A percentile compares a stretch with the other conserved stretches of the same genome.
Evolutionary conservation across 2,329 filamentous ascomycete species (phyloP).

Genomic region (Sporothrix euskadiensis): DNA sequence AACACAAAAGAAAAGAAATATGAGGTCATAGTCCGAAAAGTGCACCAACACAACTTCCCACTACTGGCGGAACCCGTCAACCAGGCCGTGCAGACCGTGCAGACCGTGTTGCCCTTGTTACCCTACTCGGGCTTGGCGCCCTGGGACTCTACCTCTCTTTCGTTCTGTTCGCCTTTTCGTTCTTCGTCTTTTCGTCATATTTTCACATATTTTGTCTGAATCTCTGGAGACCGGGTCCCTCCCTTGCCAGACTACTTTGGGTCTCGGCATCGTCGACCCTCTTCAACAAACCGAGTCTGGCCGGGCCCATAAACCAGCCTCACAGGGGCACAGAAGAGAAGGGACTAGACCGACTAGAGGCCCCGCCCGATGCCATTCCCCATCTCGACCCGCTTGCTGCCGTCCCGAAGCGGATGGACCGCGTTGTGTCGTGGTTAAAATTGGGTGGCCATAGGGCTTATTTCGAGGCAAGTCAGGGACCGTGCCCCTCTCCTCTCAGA

Average conservation of each 20-base stretch:
- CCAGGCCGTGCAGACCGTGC: neutral
- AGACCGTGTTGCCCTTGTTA: neutral
- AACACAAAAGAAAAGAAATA: neutral
- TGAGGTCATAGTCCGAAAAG: neutral
- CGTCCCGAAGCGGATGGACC: conserved; percentile 7
- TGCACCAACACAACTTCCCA: neutral
- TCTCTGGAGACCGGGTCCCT: neutral
- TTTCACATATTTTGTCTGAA: neutral
- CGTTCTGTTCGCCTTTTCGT: no score
- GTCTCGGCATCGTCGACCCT: neutral
- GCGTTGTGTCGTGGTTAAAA: neutral
- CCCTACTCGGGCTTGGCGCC: neutral
- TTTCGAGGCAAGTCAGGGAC: neutral
- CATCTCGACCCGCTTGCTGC: neutral
- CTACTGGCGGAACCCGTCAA: neutral
- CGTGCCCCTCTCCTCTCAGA: neutral
- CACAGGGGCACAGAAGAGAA: neutral
- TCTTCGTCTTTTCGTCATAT: neutral
- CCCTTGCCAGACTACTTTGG: no score
- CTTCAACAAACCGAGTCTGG: neutral
- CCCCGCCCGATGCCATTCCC: neutral
- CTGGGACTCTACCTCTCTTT: neutral
- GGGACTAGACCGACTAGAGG: neutral
- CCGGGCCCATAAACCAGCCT: neutral
- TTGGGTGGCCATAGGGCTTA: neutral